Conservation (phyloP, 208 protist genomes). For the Jaenimonas drosophilae region DNA sequence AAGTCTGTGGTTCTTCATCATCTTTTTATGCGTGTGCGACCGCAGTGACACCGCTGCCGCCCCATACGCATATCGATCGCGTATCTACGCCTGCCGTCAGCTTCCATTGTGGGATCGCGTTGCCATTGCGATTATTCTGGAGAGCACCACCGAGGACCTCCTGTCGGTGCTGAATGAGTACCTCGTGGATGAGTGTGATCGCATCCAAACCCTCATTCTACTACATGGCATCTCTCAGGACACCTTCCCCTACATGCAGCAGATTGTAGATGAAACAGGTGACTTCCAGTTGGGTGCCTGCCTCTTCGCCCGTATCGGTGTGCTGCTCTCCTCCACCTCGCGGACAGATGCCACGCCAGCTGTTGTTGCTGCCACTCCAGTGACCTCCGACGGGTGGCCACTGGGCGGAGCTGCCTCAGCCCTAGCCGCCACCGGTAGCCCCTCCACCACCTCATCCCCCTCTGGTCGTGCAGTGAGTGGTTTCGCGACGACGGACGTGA, state of each 20-base stretch:
- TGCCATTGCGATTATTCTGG: constrained; percentile 49
- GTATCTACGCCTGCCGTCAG: constrained; percentile 12
- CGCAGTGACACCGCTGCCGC: too few species aligned
- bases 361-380: too few species aligned
- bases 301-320: constrained; percentile 66
- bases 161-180: constrained; percentile 18
- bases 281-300: constrained; percentile 82
- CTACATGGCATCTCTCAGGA: constrained; percentile 35
- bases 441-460: too few species aligned
- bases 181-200: constrained; percentile 30
- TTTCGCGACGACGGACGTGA: too few species aligned
- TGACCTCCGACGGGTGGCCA: too few species aligned
- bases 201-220: constrained; percentile 49
- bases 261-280: constrained; percentile 68
- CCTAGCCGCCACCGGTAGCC: too few species aligned
- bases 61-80: too few species aligned
- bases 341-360: too few species aligned
- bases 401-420: too few species aligned
- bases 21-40: constrained; percentile 36
- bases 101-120: constrained; percentile 73
- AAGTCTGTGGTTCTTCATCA: constrained; percentile 61
- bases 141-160: constrained; percentile 21
- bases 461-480: too few species aligned
- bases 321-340: constrained; percentile 2
- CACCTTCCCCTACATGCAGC: constrained; percentile 56